Evolutionary conservation across 2,329 filamentous ascomycete species (phyloP).

Genomic region (Dichotomopilus funicola): DNA sequence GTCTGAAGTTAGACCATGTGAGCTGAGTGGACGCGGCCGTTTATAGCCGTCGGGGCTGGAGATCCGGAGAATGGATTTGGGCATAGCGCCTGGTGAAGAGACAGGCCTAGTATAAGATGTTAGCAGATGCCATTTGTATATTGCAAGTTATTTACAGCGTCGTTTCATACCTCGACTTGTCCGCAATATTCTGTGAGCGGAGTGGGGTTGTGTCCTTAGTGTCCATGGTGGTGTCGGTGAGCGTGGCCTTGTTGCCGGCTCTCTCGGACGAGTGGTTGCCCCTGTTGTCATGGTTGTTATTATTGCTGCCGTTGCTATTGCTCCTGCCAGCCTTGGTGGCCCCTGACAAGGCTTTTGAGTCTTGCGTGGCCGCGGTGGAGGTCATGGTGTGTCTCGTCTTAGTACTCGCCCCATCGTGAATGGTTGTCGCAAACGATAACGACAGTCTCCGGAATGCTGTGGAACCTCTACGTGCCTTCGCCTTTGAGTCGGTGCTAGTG

Average conservation of each 20-base stretch:
- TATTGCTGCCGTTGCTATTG: neutral
- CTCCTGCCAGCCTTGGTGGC: conserved; percentile 17
- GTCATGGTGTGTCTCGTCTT: conserved; percentile 24
- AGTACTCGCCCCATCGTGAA: conserved; percentile 16
- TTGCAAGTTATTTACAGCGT: neutral
- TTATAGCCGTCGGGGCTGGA: conserved; percentile 20
- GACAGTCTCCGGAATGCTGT: conserved; percentile 20
- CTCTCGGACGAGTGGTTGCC: conserved; percentile 16
- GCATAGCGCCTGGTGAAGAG: conserved; percentile 4
- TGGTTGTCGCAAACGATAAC: conserved; percentile 16
- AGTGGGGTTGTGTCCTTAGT: conserved; percentile 8
- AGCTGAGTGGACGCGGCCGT: conserved; percentile 15
- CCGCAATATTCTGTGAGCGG: conserved; percentile 1
- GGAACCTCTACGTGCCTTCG: conserved; percentile 24
- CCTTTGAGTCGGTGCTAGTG: conserved; percentile 17
- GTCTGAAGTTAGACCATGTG: conserved; percentile 1
- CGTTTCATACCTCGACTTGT: conserved; percentile 13
- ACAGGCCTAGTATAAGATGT: conserved; percentile 5
- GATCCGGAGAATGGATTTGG: conserved; percentile 24
- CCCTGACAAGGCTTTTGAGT: conserved; percentile 12
- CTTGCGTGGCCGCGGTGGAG: conserved; percentile 8
- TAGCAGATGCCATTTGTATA: neutral
- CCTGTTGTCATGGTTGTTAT: no score
- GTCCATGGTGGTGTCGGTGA: neutral
- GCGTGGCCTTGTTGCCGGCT: conserved; percentile 13